Base-by-base conservation (phyloP, 305 asterid species). In the Withania somnifera region DNA sequence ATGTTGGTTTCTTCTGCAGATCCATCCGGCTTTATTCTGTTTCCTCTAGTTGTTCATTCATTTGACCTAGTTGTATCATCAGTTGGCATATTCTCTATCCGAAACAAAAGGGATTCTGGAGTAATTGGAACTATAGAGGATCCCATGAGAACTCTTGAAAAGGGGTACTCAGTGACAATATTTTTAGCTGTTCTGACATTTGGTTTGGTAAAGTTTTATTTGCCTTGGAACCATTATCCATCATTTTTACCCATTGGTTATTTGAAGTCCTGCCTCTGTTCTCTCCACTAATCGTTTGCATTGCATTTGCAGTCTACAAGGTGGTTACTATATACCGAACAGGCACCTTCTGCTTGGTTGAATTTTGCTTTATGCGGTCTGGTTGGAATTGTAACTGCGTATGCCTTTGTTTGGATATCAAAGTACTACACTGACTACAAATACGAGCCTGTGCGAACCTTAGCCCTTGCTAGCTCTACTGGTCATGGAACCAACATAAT, bases 401-500 rank as follows among this genome's bases (percentile, higher is more conserved):
- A 97, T 84, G 85, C 45, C 81, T 97, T 97, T 87, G 99, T 97
- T 81, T 92, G 89, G 92, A 97, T 97, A 83, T 90, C 98, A 19
- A 85, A 91, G 85, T 97, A 92, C 81, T 97, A 97, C 91, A 97
- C 99, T 11, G 99, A 97, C 87, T 97, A 95, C 91, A 97, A 97
- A 91, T 92, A 95, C 63, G 98, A 93, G 86, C 99, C 99, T 47
- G 99, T 97, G 54, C 96, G 99, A 66, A 87, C 92, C 73, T 88
- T 97, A 86, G 99, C 99, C 79, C 96, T 94, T 83, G 83, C 99
- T 81, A 94, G 98, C 89, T 85, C 98, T 90, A 91, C 93, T 50
- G 99, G 99, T 54, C 99, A 94, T 83, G 99, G 99, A 82, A 97
- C 99, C 77, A 97, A 94, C 87, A 97, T 97, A 88, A 97, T 97